Evolutionary conservation across 257 asterid genomes (phyloP), one percentile per base, ranked within the genome.

Genomic region (Plantago ovata): DNA sequence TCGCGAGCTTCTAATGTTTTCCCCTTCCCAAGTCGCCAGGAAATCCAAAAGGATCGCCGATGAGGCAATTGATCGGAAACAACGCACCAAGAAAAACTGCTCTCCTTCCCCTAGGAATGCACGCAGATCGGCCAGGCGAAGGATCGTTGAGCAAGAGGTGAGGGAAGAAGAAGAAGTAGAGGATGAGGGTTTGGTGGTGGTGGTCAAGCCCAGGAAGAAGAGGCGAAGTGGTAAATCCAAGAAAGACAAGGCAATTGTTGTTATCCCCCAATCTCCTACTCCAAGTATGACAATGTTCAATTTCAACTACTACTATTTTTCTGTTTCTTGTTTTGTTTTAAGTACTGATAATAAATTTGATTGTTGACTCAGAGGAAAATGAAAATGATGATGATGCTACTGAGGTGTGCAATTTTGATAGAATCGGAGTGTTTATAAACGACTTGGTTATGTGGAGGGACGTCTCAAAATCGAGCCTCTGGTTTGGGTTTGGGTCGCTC

Each of bases 361-460:
- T 53, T 57, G 9, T 56, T 23, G 36, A 36, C 13, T 66, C 49
- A 77, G 42, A 89, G 74, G 77, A 19, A 77, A 22, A 61, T n/a
- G n/a, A n/a, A n/a, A n/a, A n/a, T n/a, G n/a, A n/a, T n/a, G n/a
- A n/a, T n/a, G 33, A 18, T 53, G 82, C 72, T 16, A 72, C 60
- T 38, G 81, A 75, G 1, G 79, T 71, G 53, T 71, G 67, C 77
- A 65, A 80, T 72, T 61, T 85, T 54, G 80, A 84, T 52, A 78
- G 78, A 44, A 59, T 85, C 12, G 81, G 81, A 61, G 72, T 72
- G 68, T 41, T 81, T 36, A 42, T 89, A 53, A 64, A 58, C 45
- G 96, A 89, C 62, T 46, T 89, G 62, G 77, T 88, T 56, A 86
- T 82, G 98, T 93, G 98, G 98, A 89, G 81, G 63, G 97, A 93